These are phyloP conservation scores for Scedosporium aurantiacum DNA, from an alignment of 2,329 filamentous ascomycete genomes.

Conservation along the genomic window DNA sequence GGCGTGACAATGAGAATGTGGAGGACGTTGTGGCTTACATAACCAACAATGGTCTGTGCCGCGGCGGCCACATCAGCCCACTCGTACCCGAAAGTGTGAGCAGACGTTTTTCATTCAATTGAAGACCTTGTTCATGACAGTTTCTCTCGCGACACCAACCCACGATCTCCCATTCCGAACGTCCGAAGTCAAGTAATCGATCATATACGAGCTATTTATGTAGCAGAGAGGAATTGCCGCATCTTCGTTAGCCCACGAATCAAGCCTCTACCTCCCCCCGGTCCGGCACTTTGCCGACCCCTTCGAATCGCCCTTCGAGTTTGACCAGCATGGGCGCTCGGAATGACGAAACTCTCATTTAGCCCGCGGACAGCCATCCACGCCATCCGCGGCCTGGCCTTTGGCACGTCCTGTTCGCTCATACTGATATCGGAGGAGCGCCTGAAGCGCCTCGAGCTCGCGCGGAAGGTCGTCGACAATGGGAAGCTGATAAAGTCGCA, in stretches of 20 bases:
- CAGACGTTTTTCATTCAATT: background rate
- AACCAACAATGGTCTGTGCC: background rate
- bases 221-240: background rate
- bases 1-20: too few species aligned
- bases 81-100: background rate
- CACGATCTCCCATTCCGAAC: background rate
- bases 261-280: background rate
- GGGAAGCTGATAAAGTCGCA: slow-evolving; percentile 15
- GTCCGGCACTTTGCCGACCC: background rate
- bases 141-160: background rate
- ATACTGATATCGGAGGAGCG: slow-evolving; percentile 45
- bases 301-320: background rate
- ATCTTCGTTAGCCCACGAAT: background rate
- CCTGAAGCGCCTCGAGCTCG: slow-evolving; percentile 40
- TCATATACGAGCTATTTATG: background rate
- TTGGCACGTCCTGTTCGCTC: slow-evolving; percentile 47
- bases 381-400: slow-evolving; percentile 42
- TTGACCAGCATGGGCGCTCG: slow-evolving; percentile 1
- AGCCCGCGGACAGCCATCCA: slow-evolving; percentile 45
- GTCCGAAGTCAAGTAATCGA: background rate
- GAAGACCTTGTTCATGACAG: background rate
- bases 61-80: slow-evolving; percentile 1
- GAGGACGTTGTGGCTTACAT: background rate
- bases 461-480: slow-evolving; percentile 39
- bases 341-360: slow-evolving; percentile 13